Evolutionary conservation across 2,329 filamentous ascomycete genomes (phyloP).

Genomic region (Sporothrix schenckii): DNA sequence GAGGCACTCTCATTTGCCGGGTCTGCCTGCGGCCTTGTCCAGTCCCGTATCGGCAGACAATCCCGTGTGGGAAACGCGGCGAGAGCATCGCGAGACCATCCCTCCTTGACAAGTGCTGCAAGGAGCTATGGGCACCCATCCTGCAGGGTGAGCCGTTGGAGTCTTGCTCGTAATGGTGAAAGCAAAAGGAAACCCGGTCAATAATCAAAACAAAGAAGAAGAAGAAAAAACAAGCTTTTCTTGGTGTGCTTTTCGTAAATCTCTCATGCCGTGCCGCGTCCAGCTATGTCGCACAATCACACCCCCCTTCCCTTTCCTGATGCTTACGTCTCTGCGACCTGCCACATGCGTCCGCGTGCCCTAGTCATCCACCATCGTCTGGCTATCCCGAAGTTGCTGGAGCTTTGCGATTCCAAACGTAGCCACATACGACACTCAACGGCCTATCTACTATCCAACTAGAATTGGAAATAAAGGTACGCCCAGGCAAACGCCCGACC

Average conservation of each 20-base stretch:
- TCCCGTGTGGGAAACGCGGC: background rate
- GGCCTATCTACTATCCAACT: background rate
- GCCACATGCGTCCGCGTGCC: slow-evolving; percentile 1
- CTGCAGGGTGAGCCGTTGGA: slow-evolving; percentile 15
- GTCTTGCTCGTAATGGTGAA: background rate
- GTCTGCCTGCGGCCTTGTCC: background rate
- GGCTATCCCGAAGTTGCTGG: slow-evolving; percentile 22
- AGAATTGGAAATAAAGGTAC: background rate
- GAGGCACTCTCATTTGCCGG: background rate
- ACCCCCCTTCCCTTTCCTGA: background rate
- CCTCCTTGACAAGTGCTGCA: background rate
- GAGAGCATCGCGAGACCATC: background rate
- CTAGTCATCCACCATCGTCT: slow-evolving; percentile 9
- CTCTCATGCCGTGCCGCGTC: background rate
- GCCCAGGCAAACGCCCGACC: background rate
- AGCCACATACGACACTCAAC: background rate
- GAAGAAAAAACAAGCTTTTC: slow-evolving; percentile 21
- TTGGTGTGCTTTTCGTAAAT: slow-evolving; percentile 25
- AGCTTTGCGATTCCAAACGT: background rate
- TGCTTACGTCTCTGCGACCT: slow-evolving; percentile 23
- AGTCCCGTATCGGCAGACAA: background rate
- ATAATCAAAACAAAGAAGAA: background rate
- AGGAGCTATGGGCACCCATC: slow-evolving; percentile 12
- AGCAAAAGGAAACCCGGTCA: background rate
- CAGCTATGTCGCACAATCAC: background rate